Conservation (phyloP, 169 alveolate species). For the Sarcocystis neurona region DNA sequence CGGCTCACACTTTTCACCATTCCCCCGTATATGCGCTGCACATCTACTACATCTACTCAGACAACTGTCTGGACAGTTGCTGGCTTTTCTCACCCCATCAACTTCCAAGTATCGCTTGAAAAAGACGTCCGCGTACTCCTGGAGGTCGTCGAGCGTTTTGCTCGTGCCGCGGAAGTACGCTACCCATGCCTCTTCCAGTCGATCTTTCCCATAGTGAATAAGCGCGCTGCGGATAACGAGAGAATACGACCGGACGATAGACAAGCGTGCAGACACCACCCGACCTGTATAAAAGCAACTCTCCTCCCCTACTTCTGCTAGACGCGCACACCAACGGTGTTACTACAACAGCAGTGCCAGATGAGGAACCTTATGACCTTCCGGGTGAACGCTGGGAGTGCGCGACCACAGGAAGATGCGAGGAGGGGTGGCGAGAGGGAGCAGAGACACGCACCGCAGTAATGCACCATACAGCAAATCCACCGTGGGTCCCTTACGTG, state of each 20-base stretch:
- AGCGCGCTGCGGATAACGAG: constrained; percentile 25
- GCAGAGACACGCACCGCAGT: too few species aligned
- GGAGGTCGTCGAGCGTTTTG: constrained; percentile 41
- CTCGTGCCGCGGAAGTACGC: constrained; percentile 19
- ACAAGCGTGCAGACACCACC: too few species aligned
- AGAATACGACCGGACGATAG: background rate
- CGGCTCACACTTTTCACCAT: too few species aligned
- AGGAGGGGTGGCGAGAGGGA: too few species aligned
- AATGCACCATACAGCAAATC: too few species aligned
- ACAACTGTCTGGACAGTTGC: background rate
- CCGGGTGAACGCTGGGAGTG: too few species aligned
- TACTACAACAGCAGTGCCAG: too few species aligned
- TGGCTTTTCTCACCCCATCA: constrained; percentile 32
- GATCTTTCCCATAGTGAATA: constrained; percentile 49
- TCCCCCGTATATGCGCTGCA: too few species aligned
- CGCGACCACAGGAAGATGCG: too few species aligned
- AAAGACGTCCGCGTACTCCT: constrained; percentile 52
- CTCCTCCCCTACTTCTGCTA: background rate
- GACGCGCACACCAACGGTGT: too few species aligned
- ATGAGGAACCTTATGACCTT: too few species aligned
- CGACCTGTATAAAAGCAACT: background rate
- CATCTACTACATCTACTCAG: background rate
- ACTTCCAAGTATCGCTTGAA: constrained; percentile 47
- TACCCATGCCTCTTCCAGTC: constrained; percentile 56
- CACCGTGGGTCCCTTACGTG: too few species aligned